A percentile compares a stretch with the other conserved stretches of the same genome.
Conservation (phyloP, 176 grass and related monocot genomes). For the Triticum timopheevii region DNA sequence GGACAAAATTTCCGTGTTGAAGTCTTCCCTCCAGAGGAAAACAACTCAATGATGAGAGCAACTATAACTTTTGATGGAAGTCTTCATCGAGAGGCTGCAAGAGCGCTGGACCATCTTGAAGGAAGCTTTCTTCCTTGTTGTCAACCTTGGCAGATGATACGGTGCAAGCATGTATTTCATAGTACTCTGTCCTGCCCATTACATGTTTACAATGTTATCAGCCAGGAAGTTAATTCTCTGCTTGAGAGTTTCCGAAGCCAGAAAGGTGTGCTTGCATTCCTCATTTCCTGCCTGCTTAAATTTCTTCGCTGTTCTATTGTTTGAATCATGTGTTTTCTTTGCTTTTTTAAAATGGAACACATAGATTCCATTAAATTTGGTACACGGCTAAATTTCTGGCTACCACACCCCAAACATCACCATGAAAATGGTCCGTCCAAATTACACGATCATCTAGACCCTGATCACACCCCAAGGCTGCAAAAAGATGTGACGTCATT, state of each 20-base stretch:
- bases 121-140: slow-evolving; percentile 66
- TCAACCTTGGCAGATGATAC: slow-evolving; percentile 80
- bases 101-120: slow-evolving; percentile 77
- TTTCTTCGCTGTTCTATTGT: slow-evolving; percentile 7
- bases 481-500: background rate
- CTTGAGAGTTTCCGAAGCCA: slow-evolving; percentile 59
- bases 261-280: slow-evolving; percentile 49
- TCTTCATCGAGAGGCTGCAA: slow-evolving; percentile 83
- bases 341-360: background rate
- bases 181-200: slow-evolving; percentile 66
- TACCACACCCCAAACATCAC: background rate
- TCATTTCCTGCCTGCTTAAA: slow-evolving; percentile 20
- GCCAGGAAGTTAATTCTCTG: slow-evolving; percentile 45
- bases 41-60: slow-evolving; percentile 64
- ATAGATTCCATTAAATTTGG: background rate
- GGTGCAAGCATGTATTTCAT: slow-evolving; percentile 86
- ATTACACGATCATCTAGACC: background rate
- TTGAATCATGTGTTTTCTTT: background rate
- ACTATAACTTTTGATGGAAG: slow-evolving; percentile 74
- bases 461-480: background rate
- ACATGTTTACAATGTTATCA: slow-evolving; percentile 69
- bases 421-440: background rate
- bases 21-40: slow-evolving; percentile 57
- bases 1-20: slow-evolving; percentile 72
- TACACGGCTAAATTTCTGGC: background rate